A percentile compares a stretch with the other conserved stretches of the same genome.
Evolutionary conservation across 2,329 filamentous ascomycete species (phyloP).

Genomic region (Sphaerulina populicola): DNA sequence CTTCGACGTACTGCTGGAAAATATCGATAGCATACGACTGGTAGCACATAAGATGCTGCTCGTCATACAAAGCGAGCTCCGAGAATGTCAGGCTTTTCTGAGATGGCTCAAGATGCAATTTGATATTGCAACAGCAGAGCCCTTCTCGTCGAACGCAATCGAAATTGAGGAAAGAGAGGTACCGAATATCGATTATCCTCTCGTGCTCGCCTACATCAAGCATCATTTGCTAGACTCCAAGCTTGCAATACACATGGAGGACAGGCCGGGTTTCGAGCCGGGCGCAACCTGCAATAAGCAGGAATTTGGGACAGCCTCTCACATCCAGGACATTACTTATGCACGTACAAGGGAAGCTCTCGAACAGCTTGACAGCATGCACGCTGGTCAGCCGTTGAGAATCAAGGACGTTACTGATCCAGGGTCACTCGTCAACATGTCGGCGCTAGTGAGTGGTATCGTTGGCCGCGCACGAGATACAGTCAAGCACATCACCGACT

Average conservation of each 20-base stretch:
- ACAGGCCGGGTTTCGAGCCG: constrained; percentile 38
- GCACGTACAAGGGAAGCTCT: constrained; percentile 18
- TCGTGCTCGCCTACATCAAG: constrained; percentile 70
- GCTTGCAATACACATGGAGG: constrained; percentile 22
- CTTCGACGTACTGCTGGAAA: constrained; percentile 50
- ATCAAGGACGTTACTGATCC: constrained; percentile 17
- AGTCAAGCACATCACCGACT: constrained; percentile 36
- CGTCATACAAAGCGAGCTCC: constrained; percentile 65
- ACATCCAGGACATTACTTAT: constrained; percentile 19
- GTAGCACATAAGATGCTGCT: constrained; percentile 65
- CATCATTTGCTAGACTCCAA: constrained; percentile 42
- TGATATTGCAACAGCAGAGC: constrained; percentile 61
- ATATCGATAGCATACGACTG: constrained; percentile 65
- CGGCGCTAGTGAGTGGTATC: constrained; percentile 23
- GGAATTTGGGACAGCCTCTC: constrained; percentile 18
- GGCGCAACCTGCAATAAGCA: constrained; percentile 11
- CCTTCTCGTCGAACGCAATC: constrained; percentile 50
- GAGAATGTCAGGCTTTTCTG: constrained; percentile 70
- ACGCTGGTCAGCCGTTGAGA: constrained; percentile 9
- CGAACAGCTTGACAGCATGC: constrained; percentile 12
- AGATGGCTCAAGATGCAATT: constrained; percentile 78
- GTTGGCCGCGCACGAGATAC: constrained; percentile 18
- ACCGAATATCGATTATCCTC: constrained; percentile 59
- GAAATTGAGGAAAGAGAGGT: constrained; percentile 73
- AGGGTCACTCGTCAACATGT: constrained; percentile 23